Conservation (phyloP, 345 rosid genomes). For the Brassica incana region DNA sequence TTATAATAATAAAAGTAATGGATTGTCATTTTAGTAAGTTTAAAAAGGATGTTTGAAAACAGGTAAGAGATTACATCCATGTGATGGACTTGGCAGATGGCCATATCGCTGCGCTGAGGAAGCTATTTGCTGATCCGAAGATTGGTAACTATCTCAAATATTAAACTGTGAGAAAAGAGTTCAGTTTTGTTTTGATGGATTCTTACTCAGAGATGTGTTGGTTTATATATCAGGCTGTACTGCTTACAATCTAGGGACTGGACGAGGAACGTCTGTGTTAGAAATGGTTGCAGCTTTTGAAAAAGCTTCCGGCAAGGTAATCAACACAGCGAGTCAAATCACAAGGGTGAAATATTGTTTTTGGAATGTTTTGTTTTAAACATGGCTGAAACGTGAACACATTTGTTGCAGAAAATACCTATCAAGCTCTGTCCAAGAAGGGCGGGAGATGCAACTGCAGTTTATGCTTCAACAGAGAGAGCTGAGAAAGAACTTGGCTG, state of each 20-base stretch:
- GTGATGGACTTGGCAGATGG: constrained; percentile 98
- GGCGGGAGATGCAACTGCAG: constrained; percentile 87
- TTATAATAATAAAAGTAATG: background rate
- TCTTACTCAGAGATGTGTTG: background rate
- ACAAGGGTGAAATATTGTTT: background rate
- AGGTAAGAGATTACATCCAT: constrained; percentile 89
- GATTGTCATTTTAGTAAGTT: background rate
- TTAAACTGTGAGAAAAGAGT: background rate
- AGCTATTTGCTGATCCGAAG: constrained; percentile 55
- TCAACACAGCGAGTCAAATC: constrained; percentile 2
- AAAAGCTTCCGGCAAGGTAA: constrained; percentile 83
- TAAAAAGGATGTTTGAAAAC: constrained; percentile 30
- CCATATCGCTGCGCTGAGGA: constrained; percentile 77
- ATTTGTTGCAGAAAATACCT: constrained; percentile 69
- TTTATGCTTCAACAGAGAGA: constrained; percentile 73
- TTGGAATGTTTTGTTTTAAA: background rate
- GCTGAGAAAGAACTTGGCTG: constrained; percentile 90
- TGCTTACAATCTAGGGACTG: constrained; percentile 86
- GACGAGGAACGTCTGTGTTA: constrained; percentile 73
- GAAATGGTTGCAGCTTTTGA: constrained; percentile 93
- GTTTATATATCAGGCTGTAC: constrained; percentile 55
- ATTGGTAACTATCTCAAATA: constrained; percentile 45
- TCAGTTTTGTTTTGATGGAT: constrained; percentile 1
- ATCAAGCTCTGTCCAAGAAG: constrained; percentile 75
- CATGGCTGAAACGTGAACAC: constrained; percentile 3